Evolutionary conservation across 352 stramenopile genomes (phyloP).

Genomic region (Phytophthora capsici): DNA sequence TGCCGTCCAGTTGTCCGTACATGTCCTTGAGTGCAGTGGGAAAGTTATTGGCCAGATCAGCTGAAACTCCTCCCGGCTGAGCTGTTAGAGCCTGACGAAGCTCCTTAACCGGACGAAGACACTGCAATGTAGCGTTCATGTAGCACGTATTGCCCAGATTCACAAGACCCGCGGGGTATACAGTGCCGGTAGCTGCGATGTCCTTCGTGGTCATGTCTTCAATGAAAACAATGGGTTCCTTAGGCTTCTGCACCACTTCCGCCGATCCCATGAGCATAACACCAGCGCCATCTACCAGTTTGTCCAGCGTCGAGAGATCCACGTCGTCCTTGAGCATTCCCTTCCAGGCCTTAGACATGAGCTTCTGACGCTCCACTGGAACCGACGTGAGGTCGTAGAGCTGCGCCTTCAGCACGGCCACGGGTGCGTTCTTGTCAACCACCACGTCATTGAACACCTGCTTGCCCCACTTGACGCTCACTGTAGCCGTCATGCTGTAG

Average conservation of each 20-base stretch:
- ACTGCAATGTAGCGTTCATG: conserved; percentile 96
- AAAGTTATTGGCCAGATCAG: conserved; percentile 76
- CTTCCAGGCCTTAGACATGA: conserved; percentile 92
- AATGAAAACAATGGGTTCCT: conserved; percentile 83
- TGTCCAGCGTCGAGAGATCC: conserved; percentile 60
- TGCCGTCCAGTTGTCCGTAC: conserved; percentile 79
- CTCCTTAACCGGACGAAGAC: conserved; percentile 91
- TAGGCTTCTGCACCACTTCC: conserved; percentile 90
- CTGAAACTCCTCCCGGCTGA: conserved; percentile 57
- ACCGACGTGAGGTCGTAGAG: conserved; percentile 85
- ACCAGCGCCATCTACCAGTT: conserved; percentile 61
- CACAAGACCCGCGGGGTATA: conserved; percentile 91
- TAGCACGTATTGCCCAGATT: conserved; percentile 95
- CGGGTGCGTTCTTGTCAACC: conserved; percentile 70
- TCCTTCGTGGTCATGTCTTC: conserved; percentile 89
- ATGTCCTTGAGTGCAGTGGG: conserved; percentile 80
- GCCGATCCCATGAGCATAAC: conserved; percentile 96
- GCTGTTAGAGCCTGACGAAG: conserved; percentile 85
- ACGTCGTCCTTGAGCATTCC: conserved; percentile 90
- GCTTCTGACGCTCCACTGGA: conserved; percentile 86
- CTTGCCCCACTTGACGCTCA: conserved; percentile 91
- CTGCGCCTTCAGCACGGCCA: conserved; percentile 83
- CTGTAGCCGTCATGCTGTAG: conserved; percentile 51
- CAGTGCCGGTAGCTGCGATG: conserved; percentile 78
- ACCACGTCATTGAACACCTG: conserved; percentile 72